Base-by-base conservation (phyloP, 2,329 filamentous ascomycete genomes). In the Sporothrix luriei region DNA sequence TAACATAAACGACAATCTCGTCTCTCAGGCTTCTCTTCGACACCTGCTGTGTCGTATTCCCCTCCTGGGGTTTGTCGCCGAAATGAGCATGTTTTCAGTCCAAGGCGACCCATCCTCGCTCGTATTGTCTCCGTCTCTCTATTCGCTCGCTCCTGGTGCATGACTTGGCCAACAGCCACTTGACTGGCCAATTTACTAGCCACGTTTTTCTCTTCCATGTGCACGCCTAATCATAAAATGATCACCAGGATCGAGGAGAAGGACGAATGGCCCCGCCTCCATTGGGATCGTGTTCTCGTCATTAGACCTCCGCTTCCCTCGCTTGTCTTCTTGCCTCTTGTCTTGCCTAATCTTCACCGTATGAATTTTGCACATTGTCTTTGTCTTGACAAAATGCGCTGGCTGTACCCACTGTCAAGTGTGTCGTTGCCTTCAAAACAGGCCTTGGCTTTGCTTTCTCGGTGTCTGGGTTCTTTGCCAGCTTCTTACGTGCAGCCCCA, bases 371-470 rank as follows among this genome's bases (percentile, higher is more conserved):
- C 14, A 33, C 33, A 6, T 33, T 6, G 33, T 7, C 33, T 7
- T 7, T 62, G 43, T 40, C 43, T 29, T 48, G 61, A 33, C 61
- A 43, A 24, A 43, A 65, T 65, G 61, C 19, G 61, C 61, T 65
- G 61, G 43, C 43, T 49, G 43, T 26, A 24, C 33, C 61, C 61
- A 33, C 40, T 29, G 33, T 33, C 33, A 33, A 33, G 21, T 38
- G n/a, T 7, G 59, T 48, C n/a, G 40, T 62, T 62, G 57, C 24
- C 10, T 48, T 19, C 13, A 62, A 48, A 65, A 51, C n/a, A 46
- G 57, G 57, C n/a, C 52, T 29, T 57, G 52, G 52, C 26, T 33
- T 57, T 33, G 52, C 52, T 57, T 26, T 62, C 38, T 62, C 33
- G 33, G 33, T 33, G 33, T 7, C 33, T 46, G 40, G 7, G 54